Evolutionary conservation across 257 asterid species (phyloP).

Genomic region (Solanum medicagineum): DNA sequence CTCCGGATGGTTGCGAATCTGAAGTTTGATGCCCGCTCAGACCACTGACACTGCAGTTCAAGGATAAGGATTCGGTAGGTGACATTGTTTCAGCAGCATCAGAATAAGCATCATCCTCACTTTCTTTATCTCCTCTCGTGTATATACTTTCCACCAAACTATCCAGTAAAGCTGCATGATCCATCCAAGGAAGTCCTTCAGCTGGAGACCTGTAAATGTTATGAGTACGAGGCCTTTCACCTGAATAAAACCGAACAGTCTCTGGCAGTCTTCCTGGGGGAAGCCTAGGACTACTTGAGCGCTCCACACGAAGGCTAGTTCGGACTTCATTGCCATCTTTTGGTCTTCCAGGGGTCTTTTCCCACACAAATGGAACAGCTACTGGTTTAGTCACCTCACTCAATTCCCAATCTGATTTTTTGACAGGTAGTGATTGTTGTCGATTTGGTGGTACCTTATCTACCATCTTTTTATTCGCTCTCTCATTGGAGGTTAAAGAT

Average conservation of each 20-base stretch:
- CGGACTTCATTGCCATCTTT: slow-evolving; percentile 31
- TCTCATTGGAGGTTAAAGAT: slow-evolving; percentile 27
- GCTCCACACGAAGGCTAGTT: slow-evolving; percentile 27
- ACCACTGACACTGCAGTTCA: slow-evolving; percentile 59
- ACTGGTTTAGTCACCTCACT: slow-evolving; percentile 60
- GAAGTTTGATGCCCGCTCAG: slow-evolving; percentile 44
- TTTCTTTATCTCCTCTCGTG: slow-evolving; percentile 40
- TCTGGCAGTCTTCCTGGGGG: slow-evolving; percentile 56
- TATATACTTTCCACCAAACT: slow-evolving; percentile 50
- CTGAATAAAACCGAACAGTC: slow-evolving; percentile 30
- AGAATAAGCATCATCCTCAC: slow-evolving; percentile 38
- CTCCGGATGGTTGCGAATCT: slow-evolving; percentile 41
- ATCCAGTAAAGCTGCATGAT: slow-evolving; percentile 70
- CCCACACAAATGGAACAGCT: slow-evolving; percentile 86
- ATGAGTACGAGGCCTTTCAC: slow-evolving; percentile 43
- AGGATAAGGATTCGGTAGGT: slow-evolving; percentile 35
- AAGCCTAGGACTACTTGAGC: slow-evolving; percentile 44
- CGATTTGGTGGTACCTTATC: slow-evolving; percentile 24
- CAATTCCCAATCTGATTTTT: slow-evolving; percentile 25
- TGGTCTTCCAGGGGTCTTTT: slow-evolving; percentile 67
- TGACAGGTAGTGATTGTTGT: slow-evolving; percentile 33
- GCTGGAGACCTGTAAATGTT: slow-evolving; percentile 24
- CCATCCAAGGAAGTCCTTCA: slow-evolving; percentile 33
- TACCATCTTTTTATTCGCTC: slow-evolving; percentile 18
- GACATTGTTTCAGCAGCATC: slow-evolving; percentile 54